Evolutionary conservation across 2,329 filamentous ascomycete species (phyloP), one percentile per base, ranked within the genome.

Genomic region (Fusarium papillatum): DNA sequence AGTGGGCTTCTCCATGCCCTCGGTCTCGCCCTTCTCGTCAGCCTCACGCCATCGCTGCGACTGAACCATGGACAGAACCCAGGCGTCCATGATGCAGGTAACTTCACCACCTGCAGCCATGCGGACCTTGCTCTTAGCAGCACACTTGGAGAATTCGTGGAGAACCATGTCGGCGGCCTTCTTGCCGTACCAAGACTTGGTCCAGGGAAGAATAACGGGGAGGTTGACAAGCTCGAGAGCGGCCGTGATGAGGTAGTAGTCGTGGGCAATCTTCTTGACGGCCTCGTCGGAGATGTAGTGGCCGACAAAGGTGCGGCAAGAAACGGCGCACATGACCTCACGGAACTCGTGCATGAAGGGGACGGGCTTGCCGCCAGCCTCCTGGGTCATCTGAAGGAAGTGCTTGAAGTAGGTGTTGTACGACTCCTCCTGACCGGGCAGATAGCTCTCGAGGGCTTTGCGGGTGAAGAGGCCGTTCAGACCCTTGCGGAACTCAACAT

Each of bases 141-240:
- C 94, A 82, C 96, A 98, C 86, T 95, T 96, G 83, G 93, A 87
- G 82, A 98, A 98, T 83, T 98, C 96, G 61, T 90, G 90, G 76
- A 98, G 88, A 39, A 98, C 95, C 93, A 98, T 95, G 81, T 98
- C 95, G 70, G 96, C 93, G 36, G 95, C 95, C 87, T 96, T 97
- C 90, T 98, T 98, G 80, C 96, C 97, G 82, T 98, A 97, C 95
- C 95, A 98, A 7, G 95, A 95, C 88, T 95, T 96, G 83, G 96
- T 98, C 88, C 91, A 98, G 46, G 96, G 96, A 48, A 98, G 86
- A 83, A 98, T 98, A 86, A 98, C 94, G 71, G 97, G 96, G 88
- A 98, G 98, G 88, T 98, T 98, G 88, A 99, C 97, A 59, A 98
- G 91, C 85, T 99, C 97, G 78, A 98, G 91, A 26, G 97, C 97